A percentile compares a stretch with the other conserved stretches of the same genome.
Conservation (phyloP, 2,329 filamentous ascomycete species). For the Plenodomus tracheiphilus region DNA sequence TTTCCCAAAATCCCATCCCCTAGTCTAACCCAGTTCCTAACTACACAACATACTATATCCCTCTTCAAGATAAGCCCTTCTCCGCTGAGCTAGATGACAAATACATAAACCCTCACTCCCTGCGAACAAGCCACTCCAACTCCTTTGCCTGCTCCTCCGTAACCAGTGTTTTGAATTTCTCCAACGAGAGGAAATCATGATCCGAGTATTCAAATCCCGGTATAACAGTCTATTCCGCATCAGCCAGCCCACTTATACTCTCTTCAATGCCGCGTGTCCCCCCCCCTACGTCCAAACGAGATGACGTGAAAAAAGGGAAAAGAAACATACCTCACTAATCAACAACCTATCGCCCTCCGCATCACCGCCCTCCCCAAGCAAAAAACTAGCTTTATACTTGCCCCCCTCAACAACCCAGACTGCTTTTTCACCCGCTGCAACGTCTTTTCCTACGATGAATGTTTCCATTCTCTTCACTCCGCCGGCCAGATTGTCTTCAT, state of each 20-base stretch:
- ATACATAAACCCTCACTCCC: too few relatives aligned
- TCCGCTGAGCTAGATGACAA: too few relatives aligned
- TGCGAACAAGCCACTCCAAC: slow-evolving; percentile 51
- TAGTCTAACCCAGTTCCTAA: too few relatives aligned
- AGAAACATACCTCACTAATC: slow-evolving; percentile 60
- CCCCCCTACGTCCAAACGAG: not conserved
- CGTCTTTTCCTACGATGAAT: slow-evolving; percentile 64
- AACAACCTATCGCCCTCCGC: slow-evolving; percentile 56
- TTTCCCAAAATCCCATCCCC: too few relatives aligned
- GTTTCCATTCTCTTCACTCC: slow-evolving; percentile 59
- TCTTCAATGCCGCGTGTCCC: not conserved
- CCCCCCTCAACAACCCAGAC: slow-evolving; percentile 72
- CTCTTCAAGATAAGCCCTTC: too few relatives aligned
- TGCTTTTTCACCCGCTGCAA: slow-evolving; percentile 61
- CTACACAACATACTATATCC: too few relatives aligned
- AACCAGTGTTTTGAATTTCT: slow-evolving; percentile 55
- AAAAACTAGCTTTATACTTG: slow-evolving; percentile 67
- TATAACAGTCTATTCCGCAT: slow-evolving; percentile 57
- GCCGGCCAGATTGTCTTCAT: slow-evolving; percentile 38
- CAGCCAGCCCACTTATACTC: not conserved
- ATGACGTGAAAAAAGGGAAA: not conserved
- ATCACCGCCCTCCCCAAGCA: slow-evolving; percentile 52
- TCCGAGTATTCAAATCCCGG: slow-evolving; percentile 70
- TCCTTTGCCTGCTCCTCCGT: slow-evolving; percentile 53
- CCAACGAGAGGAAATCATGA: slow-evolving; percentile 64